phyloP scores from a whole-genome alignment of 78 protist genomes.

The Abeoforma whisleri region DNA sequence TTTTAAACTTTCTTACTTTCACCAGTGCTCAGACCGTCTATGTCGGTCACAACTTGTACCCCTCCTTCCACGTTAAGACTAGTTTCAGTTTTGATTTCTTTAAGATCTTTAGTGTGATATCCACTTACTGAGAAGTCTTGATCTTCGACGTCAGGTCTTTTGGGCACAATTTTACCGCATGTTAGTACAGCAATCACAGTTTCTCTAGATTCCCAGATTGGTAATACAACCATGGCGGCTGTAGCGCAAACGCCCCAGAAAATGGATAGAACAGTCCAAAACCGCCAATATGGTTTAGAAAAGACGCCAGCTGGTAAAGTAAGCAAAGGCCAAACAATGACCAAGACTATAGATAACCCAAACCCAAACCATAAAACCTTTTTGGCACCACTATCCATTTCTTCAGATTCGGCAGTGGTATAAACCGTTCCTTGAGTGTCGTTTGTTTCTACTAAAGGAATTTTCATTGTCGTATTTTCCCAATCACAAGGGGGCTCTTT shows the following conservation, averaged over 20 bases:
- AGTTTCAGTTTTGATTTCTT: background rate
- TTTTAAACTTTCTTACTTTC: too few species aligned
- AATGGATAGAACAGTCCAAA: background rate
- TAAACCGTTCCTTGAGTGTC: conserved; percentile 11
- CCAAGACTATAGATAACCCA: conserved; percentile 8
- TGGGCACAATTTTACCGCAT: conserved; percentile 6
- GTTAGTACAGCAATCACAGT: background rate
- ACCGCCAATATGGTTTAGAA: background rate
- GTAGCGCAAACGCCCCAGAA: conserved; percentile 18
- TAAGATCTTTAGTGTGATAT: too few species aligned
- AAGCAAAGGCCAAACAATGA: conserved; percentile 16
- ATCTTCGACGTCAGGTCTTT: background rate
- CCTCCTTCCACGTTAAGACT: conserved; percentile 3
- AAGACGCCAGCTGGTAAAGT: conserved; percentile 20
- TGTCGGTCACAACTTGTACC: too few species aligned
- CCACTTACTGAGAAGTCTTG: too few species aligned
- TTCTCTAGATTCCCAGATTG: background rate
- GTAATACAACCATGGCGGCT: background rate
- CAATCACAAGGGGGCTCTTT: conserved; percentile 5
- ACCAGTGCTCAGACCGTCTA: too few species aligned
- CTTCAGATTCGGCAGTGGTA: background rate
- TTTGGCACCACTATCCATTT: background rate
- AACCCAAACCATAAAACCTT: background rate
- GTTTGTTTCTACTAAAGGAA: conserved; percentile 8
- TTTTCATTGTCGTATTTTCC: conserved; percentile 31